Conservation (phyloP, 169 alveolate genomes). For the Eimeria zaria region DNA sequence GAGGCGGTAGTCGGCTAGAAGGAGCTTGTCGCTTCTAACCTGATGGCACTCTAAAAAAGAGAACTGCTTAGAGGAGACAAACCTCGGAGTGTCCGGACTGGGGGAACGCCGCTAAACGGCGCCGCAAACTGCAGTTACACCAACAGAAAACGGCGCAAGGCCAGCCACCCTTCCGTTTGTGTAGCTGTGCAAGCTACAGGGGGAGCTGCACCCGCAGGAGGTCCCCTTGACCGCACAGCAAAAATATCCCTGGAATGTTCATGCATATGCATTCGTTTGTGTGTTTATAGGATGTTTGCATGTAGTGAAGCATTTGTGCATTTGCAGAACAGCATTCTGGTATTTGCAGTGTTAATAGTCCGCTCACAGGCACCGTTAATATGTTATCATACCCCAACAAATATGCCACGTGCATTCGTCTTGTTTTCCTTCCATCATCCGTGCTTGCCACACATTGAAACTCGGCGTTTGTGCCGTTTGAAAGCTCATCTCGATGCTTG, state of each 20-base stretch:
- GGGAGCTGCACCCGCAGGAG: conserved; percentile 36
- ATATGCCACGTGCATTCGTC: conserved; percentile 1
- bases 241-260: conserved; percentile 33
- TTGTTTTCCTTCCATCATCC: not conserved
- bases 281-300: not conserved
- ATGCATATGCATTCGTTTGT: not conserved
- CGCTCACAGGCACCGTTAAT: conserved; percentile 10
- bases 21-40: too few relatives aligned
- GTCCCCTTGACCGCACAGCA: conserved; percentile 42
- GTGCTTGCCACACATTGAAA: not conserved
- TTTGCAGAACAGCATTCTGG: not conserved
- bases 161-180: not conserved
- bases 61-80: conserved; percentile 43
- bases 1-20: not conserved
- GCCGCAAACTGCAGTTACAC: conserved; percentile 8
- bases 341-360: not conserved
- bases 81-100: conserved; percentile 17
- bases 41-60: conserved; percentile 10
- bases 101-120: conserved; percentile 15
- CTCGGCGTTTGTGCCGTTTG: not conserved
- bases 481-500: not conserved
- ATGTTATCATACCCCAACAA: not conserved
- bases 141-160: not conserved
- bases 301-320: not conserved
- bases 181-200: conserved; percentile 11